phyloP scores from a whole-genome alignment of 2,329 filamentous ascomycete species.

The Neophaeococcomyces aloes region DNA sequence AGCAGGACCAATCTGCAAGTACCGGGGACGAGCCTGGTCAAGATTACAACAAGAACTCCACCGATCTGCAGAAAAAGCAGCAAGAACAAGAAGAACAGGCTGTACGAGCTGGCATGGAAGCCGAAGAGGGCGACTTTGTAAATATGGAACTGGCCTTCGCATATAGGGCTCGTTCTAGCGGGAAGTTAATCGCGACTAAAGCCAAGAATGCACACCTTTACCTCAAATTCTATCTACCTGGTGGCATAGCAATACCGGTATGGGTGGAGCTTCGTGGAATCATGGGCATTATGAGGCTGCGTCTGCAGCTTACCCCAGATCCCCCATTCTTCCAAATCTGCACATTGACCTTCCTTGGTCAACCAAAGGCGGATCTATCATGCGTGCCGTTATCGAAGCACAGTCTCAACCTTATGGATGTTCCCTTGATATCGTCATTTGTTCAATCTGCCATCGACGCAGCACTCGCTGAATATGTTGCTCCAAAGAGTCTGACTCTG shows the following conservation, averaged over 20 bases:
- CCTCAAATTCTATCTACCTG: slow-evolving; percentile 59
- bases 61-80: slow-evolving; percentile 32
- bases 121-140: slow-evolving; percentile 66
- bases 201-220: slow-evolving; percentile 64
- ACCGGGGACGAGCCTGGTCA: slow-evolving; percentile 27
- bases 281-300: slow-evolving; percentile 58
- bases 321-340: slow-evolving; percentile 68
- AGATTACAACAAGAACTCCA: slow-evolving; percentile 25
- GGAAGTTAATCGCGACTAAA: slow-evolving; percentile 50
- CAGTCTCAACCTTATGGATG: slow-evolving; percentile 62
- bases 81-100: slow-evolving; percentile 27
- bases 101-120: slow-evolving; percentile 55
- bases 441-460: slow-evolving; percentile 65
- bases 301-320: slow-evolving; percentile 63
- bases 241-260: slow-evolving; percentile 47
- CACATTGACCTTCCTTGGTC: slow-evolving; percentile 63
- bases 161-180: slow-evolving; percentile 54
- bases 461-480: slow-evolving; percentile 63
- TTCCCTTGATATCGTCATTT: slow-evolving; percentile 64
- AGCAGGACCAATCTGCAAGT: slow-evolving; percentile 17
- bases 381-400: slow-evolving; percentile 61
- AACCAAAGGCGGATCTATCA: slow-evolving; percentile 60
- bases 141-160: slow-evolving; percentile 67
- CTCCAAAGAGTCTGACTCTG: slow-evolving; percentile 62
- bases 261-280: slow-evolving; percentile 67